Evolutionary conservation across 352 stramenopile species (phyloP).

Genomic region (Phytopythium montanum): DNA sequence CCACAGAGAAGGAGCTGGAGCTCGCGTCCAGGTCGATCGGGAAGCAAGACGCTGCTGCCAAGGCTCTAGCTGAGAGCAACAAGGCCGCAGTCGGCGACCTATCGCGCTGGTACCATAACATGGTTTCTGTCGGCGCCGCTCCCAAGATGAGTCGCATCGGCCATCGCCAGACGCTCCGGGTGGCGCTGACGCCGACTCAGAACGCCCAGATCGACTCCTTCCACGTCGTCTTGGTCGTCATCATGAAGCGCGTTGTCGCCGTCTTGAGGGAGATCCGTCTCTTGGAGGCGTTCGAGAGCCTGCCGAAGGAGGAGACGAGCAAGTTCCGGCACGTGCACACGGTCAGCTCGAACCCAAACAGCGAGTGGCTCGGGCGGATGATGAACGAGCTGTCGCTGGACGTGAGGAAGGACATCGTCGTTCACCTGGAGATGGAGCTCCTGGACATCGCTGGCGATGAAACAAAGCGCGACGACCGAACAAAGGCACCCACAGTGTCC

Average conservation of each 20-base stretch:
- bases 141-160: constrained; percentile 33
- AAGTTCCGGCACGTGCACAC: constrained; percentile 53
- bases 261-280: constrained; percentile 52
- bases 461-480: constrained; percentile 8
- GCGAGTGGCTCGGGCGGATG: constrained; percentile 44
- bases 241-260: constrained; percentile 52
- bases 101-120: constrained; percentile 30
- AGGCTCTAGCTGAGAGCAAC: neutral
- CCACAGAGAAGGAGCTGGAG: constrained; percentile 2
- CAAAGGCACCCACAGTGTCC: constrained; percentile 11
- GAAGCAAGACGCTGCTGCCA: neutral
- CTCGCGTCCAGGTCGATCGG: neutral
- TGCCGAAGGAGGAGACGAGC: constrained; percentile 38
- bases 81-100: constrained; percentile 17
- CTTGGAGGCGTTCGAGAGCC: constrained; percentile 57
- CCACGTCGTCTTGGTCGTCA: constrained; percentile 37
- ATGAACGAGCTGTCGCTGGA: constrained; percentile 59
- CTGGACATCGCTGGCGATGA: constrained; percentile 41
- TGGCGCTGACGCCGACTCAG: constrained; percentile 45
- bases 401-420: constrained; percentile 49
- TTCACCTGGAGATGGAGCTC: constrained; percentile 61
- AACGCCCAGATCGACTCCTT: constrained; percentile 64
- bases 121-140: constrained; percentile 11
- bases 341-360: constrained; percentile 37
- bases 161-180: constrained; percentile 41